Conservation (phyloP, 2,329 filamentous ascomycete genomes). For the Exophiala phaeomuriformis region DNA sequence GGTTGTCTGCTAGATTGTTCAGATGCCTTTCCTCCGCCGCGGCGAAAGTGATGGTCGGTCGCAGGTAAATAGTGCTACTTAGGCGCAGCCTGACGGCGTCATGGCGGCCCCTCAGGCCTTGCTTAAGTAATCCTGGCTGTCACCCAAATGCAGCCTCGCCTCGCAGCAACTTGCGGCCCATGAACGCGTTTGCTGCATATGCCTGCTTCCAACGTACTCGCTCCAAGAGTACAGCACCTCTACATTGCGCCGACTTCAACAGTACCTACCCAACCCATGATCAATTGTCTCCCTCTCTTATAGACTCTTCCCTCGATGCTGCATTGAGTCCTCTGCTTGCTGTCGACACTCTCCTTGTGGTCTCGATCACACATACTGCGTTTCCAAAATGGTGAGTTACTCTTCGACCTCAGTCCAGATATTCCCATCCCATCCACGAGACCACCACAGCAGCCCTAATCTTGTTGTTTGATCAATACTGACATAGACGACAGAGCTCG, state of each 20-base stretch:
- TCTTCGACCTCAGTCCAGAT: too few relatives aligned
- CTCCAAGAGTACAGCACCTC: neutral
- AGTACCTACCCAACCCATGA: neutral
- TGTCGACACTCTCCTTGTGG: too few relatives aligned
- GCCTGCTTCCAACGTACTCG: constrained; percentile 7
- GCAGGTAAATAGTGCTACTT: too few relatives aligned
- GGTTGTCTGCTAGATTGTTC: constrained; percentile 5
- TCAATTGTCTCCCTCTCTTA: neutral
- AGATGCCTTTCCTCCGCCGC: constrained; percentile 2
- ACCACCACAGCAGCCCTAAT: too few relatives aligned
- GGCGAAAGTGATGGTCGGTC: neutral
- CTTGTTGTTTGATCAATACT: too few relatives aligned
- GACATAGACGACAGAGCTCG: constrained; percentile 54
- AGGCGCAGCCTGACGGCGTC: constrained; percentile 12
- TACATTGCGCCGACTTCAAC: neutral
- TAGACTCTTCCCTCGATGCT: too few relatives aligned
- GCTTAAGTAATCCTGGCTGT: neutral
- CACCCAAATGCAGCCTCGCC: constrained; percentile 3
- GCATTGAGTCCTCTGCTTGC: too few relatives aligned
- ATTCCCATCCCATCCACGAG: too few relatives aligned
- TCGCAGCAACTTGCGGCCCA: neutral
- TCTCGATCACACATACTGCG: too few relatives aligned
- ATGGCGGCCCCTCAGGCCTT: constrained; percentile 10
- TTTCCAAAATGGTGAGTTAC: constrained; percentile 33
- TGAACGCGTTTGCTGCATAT: constrained; percentile 18